Evolutionary conservation across 73 alveolate genomes (phyloP), one percentile per base, ranked within the genome.

Genomic region (Paramecium caudatum): DNA sequence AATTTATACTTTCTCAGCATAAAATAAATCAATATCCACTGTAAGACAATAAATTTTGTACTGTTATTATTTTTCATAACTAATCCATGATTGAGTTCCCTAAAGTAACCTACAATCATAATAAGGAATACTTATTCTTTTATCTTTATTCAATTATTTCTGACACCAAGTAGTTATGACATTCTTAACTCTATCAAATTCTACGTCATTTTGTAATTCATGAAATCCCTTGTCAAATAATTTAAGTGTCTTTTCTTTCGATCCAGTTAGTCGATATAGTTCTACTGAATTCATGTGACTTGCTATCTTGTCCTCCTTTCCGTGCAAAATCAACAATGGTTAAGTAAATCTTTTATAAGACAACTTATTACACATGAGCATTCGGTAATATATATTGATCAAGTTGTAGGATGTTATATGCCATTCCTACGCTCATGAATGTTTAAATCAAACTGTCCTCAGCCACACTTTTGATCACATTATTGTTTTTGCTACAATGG

Each of bases 221-320:
- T 74, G 88, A 39, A 74, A 74, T 74, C 88, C 88, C 21, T 74
- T 74, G 4, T 74, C 88, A 41, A 74, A 74, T 74, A 74, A 16
- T 74, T 74, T 74, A 9, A 74, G 23, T 0, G 88, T 74, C 30
- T 74, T 74, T 7, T 41, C 47, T 2, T 37, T 74, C 4, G 88
- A 36, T 5, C 88, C 88, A 21, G 65, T 41, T n/a, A 27, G 45
- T 16, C 88, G 8, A 45, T 74, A 74, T 4, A 74, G 46, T 21
- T 74, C 88, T 15, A 74, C 68, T 0, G 88, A 74, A 74, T 74
- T 74, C 88, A 74, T 74, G 43, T 74, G 88, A 45, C 68, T 37
- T 8, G 88, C 88, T n/a, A 74, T 68, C 32, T 74, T 74, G 32
- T 74, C 88, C 27, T 74, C 88, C 55, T 74, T 74, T 3, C 88